Conservation (phyloP, 1,139 yeast genomes). For the Nematodospora anomalae region DNA sequence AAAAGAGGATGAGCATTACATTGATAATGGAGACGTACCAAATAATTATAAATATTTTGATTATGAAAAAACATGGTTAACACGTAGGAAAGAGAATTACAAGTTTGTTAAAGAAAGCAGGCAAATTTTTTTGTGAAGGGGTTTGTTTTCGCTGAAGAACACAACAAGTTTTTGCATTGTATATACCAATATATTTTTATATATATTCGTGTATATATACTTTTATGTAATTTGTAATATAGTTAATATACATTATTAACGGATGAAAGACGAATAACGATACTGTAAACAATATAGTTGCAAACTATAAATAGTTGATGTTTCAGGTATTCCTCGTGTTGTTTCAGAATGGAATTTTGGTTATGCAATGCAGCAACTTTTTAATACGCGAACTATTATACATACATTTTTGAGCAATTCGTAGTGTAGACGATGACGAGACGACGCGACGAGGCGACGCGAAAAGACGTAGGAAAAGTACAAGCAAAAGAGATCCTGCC, state of each 20-base stretch:
- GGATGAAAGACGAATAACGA: background rate
- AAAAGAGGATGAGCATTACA: slow-evolving; percentile 29
- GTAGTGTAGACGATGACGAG: no score
- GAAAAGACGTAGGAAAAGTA: no score
- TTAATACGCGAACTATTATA: no score
- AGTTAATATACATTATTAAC: background rate
- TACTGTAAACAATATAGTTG: background rate
- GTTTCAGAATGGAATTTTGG: no score
- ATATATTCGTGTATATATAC: no score
- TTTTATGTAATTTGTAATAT: no score
- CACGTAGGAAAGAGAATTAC: slow-evolving; percentile 73
- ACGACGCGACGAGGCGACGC: no score
- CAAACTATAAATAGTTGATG: no score
- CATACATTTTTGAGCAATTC: no score
- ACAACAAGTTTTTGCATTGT: slow-evolving; percentile 1
- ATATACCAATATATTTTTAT: slow-evolving; percentile 2
- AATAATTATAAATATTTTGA: slow-evolving; percentile 83
- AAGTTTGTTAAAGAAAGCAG: slow-evolving; percentile 29
- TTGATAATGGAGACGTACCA: slow-evolving; percentile 36
- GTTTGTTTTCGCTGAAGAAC: background rate
- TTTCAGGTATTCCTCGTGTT: no score
- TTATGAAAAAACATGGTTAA: slow-evolving; percentile 86
- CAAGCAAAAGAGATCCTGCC: no score
- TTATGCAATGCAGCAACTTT: no score
- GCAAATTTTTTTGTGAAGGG: slow-evolving; percentile 10